phyloP scores from a whole-genome alignment of 345 rosid species.

The Rhizophora apiculata region DNA sequence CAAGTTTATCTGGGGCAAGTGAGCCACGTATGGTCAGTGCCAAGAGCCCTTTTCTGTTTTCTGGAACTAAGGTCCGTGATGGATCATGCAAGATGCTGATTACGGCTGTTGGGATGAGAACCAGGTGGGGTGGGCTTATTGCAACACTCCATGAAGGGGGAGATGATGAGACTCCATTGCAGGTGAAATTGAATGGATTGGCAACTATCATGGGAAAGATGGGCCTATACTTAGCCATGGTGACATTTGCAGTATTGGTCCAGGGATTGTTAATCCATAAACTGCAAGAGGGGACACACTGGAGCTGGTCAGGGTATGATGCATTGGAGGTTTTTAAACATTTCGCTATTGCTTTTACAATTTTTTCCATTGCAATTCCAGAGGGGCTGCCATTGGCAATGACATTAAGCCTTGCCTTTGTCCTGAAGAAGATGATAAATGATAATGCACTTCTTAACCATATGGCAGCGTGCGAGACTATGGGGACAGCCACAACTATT shows the following conservation, averaged over 20 bases:
- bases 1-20: constrained; percentile 85
- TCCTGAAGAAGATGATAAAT: constrained; percentile 97
- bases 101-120: constrained; percentile 92
- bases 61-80: constrained; percentile 85
- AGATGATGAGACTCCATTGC: constrained; percentile 89
- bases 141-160: constrained; percentile 92
- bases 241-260: constrained; percentile 78
- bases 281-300: constrained; percentile 38
- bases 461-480: constrained; percentile 91
- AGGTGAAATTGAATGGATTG: constrained; percentile 88
- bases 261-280: constrained; percentile 67
- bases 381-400: constrained; percentile 93
- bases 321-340: constrained; percentile 67
- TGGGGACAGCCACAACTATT: constrained; percentile 91
- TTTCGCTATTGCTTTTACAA: constrained; percentile 86
- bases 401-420: constrained; percentile 91
- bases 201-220: constrained; percentile 83
- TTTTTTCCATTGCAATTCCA: constrained; percentile 90
- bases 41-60: constrained; percentile 69
- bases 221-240: constrained; percentile 75
- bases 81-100: constrained; percentile 89
- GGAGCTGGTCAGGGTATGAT: constrained; percentile 80
- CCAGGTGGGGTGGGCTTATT: constrained; percentile 87
- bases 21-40: constrained; percentile 65
- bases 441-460: constrained; percentile 93